Evolutionary conservation across 108 stramenopile species (phyloP).

Genomic region (Conticribra weissflogii): DNA sequence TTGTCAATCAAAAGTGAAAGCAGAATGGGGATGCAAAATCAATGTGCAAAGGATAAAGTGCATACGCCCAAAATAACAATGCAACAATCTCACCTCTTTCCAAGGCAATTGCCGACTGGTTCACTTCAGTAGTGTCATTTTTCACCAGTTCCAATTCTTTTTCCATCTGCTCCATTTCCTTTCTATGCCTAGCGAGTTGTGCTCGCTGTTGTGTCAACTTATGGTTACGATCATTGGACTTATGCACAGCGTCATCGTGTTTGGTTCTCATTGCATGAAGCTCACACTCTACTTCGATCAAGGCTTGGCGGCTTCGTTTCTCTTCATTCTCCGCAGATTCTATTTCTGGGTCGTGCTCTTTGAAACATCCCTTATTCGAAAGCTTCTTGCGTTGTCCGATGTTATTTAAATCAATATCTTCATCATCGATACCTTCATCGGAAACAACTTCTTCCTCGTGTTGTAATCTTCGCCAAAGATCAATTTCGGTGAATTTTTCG

Average conservation of each 20-base stretch:
- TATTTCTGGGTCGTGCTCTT: conserved; percentile 30
- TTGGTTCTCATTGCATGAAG: conserved; percentile 33
- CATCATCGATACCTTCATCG: conserved; percentile 3
- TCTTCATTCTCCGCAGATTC: conserved; percentile 30
- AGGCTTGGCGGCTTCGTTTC: conserved; percentile 25
- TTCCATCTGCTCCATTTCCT: conserved; percentile 44
- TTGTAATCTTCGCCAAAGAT: conserved; percentile 37
- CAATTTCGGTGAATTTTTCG: conserved; percentile 17
- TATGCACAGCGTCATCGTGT: conserved; percentile 26
- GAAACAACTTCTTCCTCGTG: conserved; percentile 28
- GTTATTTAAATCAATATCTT: neutral
- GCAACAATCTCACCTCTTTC: conserved; percentile 28
- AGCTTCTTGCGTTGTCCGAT: neutral
- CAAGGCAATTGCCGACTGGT: conserved; percentile 32
- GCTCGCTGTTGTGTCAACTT: conserved; percentile 46
- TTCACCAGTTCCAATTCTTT: conserved; percentile 16
- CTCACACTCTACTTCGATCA: conserved; percentile 37
- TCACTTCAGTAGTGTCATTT: conserved; percentile 27
- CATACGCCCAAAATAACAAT: no score
- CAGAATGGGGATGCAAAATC: no score
- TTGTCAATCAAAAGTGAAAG: no score
- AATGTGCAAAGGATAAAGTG: neutral
- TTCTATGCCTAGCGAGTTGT: conserved; percentile 43
- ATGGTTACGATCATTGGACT: conserved; percentile 31
- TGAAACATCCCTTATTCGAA: conserved; percentile 8